Conservation (phyloP, 768 basidiomycete genomes). For the Kwoniella botswanensis region DNA sequence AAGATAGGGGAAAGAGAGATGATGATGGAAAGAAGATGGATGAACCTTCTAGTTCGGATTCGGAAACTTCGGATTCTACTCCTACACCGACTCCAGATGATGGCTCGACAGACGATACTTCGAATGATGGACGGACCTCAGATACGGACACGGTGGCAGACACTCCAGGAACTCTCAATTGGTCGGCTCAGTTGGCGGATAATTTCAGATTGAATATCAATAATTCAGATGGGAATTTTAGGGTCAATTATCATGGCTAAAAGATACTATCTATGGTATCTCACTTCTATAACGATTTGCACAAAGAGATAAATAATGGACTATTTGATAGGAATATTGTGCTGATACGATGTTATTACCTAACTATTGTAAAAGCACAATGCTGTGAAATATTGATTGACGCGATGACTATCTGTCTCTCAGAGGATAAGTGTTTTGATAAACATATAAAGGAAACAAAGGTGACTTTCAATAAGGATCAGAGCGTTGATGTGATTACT, state of each 20-base stretch:
- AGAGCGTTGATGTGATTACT: neutral
- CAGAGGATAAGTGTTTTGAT: neutral
- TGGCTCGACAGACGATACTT: neutral
- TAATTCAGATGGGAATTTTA: constrained; percentile 2
- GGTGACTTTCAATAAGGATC: neutral
- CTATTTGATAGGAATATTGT: fast-evolving
- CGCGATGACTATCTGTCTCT: too few relatives aligned
- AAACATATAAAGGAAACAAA: neutral
- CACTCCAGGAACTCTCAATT: neutral
- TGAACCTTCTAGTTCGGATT: neutral
- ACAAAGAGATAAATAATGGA: neutral
- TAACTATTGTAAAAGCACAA: too few relatives aligned
- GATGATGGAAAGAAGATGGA: neutral
- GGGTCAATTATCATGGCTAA: constrained; percentile 1
- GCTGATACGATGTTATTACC: too few relatives aligned
- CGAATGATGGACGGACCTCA: neutral
- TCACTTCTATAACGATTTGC: neutral
- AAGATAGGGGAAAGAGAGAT: neutral
- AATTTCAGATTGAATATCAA: constrained; percentile 5
- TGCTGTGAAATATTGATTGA: too few relatives aligned
- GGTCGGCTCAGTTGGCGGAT: constrained; percentile 3
- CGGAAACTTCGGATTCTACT: neutral
- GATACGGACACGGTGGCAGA: neutral
- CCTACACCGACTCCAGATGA: neutral
- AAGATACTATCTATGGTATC: neutral